Percentiles rank a stretch among this genome's conserved stretches.
Evolutionary conservation across 805 yeast species (phyloP).

Genomic region (Sungouiozyma intestinalis): DNA sequence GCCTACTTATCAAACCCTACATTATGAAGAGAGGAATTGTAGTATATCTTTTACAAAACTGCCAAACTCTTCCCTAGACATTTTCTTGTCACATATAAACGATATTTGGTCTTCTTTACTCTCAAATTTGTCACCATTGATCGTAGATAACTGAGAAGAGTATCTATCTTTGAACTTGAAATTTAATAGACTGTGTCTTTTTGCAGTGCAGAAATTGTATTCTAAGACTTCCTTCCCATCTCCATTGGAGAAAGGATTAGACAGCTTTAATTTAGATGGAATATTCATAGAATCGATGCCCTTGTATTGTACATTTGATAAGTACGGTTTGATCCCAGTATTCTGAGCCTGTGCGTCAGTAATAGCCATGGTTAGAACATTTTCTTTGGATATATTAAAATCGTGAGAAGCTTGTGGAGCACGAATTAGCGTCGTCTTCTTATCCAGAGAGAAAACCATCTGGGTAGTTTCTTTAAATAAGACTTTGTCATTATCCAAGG

Average conservation of each 20-base stretch:
- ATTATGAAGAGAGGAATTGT: background rate
- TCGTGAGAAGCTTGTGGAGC: constrained; percentile 21
- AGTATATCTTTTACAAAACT: constrained; percentile 7
- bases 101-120: constrained; percentile 23
- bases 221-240: constrained; percentile 4
- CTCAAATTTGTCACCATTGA: constrained; percentile 20
- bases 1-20: too few relatives aligned
- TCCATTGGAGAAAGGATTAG: constrained; percentile 5
- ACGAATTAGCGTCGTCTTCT: constrained; percentile 14
- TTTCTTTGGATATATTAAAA: constrained; percentile 9
- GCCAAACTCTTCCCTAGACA: constrained; percentile 4
- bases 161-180: constrained; percentile 22
- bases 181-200: constrained; percentile 18
- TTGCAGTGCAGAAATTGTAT: constrained; percentile 16
- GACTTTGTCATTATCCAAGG: constrained; percentile 20
- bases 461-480: constrained; percentile 16
- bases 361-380: constrained; percentile 2
- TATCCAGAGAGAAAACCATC: constrained; percentile 14
- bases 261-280: background rate
- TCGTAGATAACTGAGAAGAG: constrained; percentile 23
- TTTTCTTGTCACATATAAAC: constrained; percentile 16
- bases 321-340: constrained; percentile 33
- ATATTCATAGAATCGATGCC: background rate
- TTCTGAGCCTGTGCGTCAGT: constrained; percentile 24
- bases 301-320: constrained; percentile 13